Evolutionary conservation across 2,329 filamentous ascomycete species (phyloP), one percentile per base, ranked within the genome.

Genomic region (Penicillium sp.): DNA sequence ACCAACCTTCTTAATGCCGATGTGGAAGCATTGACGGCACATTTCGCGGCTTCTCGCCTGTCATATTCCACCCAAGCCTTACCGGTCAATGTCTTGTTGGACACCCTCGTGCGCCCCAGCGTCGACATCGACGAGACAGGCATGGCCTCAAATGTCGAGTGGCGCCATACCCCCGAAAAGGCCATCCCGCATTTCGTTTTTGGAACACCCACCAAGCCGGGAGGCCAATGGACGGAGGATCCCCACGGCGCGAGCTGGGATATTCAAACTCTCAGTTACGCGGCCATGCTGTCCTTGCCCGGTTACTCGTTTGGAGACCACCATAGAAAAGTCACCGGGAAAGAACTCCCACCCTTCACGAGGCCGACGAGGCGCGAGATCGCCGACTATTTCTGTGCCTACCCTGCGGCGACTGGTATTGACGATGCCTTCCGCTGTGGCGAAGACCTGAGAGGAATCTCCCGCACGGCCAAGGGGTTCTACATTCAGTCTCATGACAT

Each of bases 61-160:
- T 81, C 81, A 6, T 85, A 86, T 69, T 85, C 83, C 32, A 84
- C 80, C 0, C 82, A 85, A 58, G 82, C 83, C 3, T 72, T 85
- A 2, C 82, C 82, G 0, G 72, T 85, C 48, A 85, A 86, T 59
- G 81, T 81, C 10, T 73, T 86, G 15, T 71, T 85, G 7, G 83
- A 85, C 58, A 84, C 83, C 1, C 71, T 86, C 4, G 69, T 85
- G 13, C 76, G 82, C 3, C 83, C 83, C 5, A 79, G 83, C 56
- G 80, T 81, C 8, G 83, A 86, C 54, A 81, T 80, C 1, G 80
- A 84, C 51, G 74, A 81, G 51, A 75, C 78, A 10, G 75, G 71
- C 30, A 65, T 75, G 13, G 71, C 68, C 18, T 78, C 80, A 2
- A 82, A 81, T 60, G 63, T 85, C 4, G 71, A 78, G 58, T 86